These are phyloP conservation scores for Trichoderma koningii DNA, from an alignment of 2,329 filamentous ascomycete genomes.

Conservation along the genomic window DNA sequence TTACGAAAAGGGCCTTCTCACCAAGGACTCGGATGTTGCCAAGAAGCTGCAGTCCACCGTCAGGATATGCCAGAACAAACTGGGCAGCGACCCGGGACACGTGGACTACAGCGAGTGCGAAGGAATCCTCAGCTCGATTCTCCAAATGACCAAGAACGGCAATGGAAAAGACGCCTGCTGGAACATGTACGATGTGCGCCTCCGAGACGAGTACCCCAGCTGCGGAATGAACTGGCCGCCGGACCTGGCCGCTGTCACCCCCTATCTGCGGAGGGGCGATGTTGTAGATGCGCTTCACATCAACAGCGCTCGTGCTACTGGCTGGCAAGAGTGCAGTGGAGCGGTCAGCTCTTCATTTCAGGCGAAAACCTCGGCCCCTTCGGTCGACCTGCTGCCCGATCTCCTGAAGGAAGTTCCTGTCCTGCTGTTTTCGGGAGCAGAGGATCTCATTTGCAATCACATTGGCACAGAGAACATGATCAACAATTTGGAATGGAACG, in stretches of 20 bases:
- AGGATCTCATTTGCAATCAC: conserved; percentile 97
- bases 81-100: conserved; percentile 49
- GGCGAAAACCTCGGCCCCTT: conserved; percentile 69
- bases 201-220: conserved; percentile 75
- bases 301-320: conserved; percentile 70
- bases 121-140: conserved; percentile 69
- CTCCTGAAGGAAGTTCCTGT: conserved; percentile 76
- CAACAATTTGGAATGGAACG: conserved; percentile 87
- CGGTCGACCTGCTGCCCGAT: conserved; percentile 73
- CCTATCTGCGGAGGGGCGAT: conserved; percentile 81
- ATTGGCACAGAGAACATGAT: conserved; percentile 91
- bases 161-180: conserved; percentile 64
- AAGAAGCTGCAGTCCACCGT: conserved; percentile 69
- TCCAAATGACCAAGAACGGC: conserved; percentile 63
- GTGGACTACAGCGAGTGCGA: conserved; percentile 77
- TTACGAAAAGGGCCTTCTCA: conserved; percentile 72
- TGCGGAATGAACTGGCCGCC: conserved; percentile 99
- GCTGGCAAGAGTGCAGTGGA: conserved; percentile 89
- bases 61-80: conserved; percentile 66
- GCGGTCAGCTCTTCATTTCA: conserved; percentile 73
- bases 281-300: conserved; percentile 81
- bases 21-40: conserved; percentile 64
- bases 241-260: conserved; percentile 74
- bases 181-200: conserved; percentile 97
- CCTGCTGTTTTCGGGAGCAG: conserved; percentile 87